These are phyloP conservation scores for Pseudogymnoascus sp. DNA, from an alignment of 2,329 filamentous ascomycete species.

Conservation along the genomic window DNA sequence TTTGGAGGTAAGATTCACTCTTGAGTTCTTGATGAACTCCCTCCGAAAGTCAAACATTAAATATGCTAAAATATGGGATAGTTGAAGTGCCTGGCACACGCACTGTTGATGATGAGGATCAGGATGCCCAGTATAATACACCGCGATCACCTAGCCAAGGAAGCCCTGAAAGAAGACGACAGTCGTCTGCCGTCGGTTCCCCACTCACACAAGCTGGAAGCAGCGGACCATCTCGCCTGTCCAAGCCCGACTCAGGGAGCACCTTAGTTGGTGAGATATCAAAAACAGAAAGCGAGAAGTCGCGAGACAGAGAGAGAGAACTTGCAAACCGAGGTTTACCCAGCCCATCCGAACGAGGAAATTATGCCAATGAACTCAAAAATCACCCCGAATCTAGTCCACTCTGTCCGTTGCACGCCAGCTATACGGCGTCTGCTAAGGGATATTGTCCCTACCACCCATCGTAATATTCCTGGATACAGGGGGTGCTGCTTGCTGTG, in stretches of 20 bases:
- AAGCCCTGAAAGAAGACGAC: neutral
- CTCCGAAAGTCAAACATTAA: neutral
- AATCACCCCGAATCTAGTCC: conserved; percentile 39
- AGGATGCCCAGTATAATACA: neutral
- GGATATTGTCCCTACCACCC: conserved; percentile 39
- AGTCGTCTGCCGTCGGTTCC: neutral
- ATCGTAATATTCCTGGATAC: too few species aligned
- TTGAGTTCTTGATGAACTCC: neutral
- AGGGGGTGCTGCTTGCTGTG: neutral
- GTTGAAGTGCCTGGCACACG: conserved; percentile 14
- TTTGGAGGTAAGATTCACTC: neutral
- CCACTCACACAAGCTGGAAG: neutral
- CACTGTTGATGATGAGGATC: neutral
- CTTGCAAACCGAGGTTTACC: neutral
- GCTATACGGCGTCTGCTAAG: conserved; percentile 32
- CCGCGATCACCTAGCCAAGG: neutral
- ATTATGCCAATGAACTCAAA: conserved; percentile 34
- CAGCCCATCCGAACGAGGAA: conserved; percentile 12
- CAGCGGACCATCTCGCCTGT: neutral
- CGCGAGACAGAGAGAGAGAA: conserved; percentile 16
- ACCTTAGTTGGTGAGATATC: neutral
- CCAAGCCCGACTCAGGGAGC: neutral
- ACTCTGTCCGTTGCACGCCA: conserved; percentile 36
- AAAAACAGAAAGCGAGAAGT: neutral
- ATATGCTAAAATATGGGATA: conserved; percentile 23